Percentiles rank a stretch among this genome's conserved stretches.
These are phyloP conservation scores for Serendipita sp. DNA, from an alignment of 768 basidiomycete species.

Conservation along the genomic window DNA sequence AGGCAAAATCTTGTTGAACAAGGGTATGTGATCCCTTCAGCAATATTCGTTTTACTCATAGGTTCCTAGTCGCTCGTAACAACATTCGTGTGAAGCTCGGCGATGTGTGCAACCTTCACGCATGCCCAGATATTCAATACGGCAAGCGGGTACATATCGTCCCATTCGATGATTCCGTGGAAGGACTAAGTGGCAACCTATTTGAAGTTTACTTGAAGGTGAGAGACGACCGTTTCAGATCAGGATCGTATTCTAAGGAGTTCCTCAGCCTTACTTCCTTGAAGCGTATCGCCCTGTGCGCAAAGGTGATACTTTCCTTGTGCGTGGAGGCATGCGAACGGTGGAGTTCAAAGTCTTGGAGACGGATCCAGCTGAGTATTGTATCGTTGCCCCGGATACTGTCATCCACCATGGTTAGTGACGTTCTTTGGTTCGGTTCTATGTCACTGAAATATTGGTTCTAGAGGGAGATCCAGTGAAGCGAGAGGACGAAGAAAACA, in stretches of 20 bases:
- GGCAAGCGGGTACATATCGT: slow-evolving; percentile 94
- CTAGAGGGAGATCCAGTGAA: slow-evolving; percentile 96
- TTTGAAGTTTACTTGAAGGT: slow-evolving; percentile 89
- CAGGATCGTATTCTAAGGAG: too few relatives aligned
- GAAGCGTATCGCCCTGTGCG: slow-evolving; percentile 94
- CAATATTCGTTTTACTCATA: neutral
- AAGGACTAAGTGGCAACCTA: slow-evolving; percentile 94
- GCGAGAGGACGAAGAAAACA: slow-evolving; percentile 95
- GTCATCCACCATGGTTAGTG: slow-evolving; percentile 76
- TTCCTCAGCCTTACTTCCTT: slow-evolving; percentile 76
- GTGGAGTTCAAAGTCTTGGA: slow-evolving; percentile 99
- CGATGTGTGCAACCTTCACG: slow-evolving; percentile 89
- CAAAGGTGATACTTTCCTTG: slow-evolving; percentile 98
- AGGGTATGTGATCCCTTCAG: slow-evolving; percentile 26
- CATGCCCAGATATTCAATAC: slow-evolving; percentile 96
- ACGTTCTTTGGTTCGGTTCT: slow-evolving; percentile 5
- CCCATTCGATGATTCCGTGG: slow-evolving; percentile 95
- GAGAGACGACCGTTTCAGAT: neutral
- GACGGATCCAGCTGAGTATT: slow-evolving; percentile 94
- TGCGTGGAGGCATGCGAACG: slow-evolving; percentile 93
- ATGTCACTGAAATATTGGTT: slow-evolving; percentile 10
- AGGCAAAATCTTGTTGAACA: slow-evolving; percentile 96
- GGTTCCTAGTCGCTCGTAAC: slow-evolving; percentile 71
- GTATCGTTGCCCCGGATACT: slow-evolving; percentile 98
- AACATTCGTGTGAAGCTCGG: slow-evolving; percentile 95